These are phyloP conservation scores for Tolypocladium endophyticum DNA, from an alignment of 2,329 filamentous ascomycete species.

Conservation along the genomic window DNA sequence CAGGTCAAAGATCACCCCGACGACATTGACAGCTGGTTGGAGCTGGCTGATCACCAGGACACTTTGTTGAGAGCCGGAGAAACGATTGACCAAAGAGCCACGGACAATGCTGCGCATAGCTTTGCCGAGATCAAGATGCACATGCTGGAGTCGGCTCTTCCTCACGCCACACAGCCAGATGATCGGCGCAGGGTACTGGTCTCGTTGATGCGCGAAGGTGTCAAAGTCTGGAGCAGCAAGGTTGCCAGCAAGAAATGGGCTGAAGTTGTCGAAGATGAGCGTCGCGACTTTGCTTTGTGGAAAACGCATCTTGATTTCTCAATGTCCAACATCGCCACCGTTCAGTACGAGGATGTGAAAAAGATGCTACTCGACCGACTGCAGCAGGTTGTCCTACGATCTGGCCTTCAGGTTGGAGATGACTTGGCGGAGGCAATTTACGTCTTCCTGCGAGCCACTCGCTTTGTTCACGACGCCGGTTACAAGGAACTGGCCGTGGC, in stretches of 20 bases:
- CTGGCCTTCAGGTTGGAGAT: background rate
- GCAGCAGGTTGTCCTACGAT: constrained; percentile 6
- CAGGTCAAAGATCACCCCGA: constrained; percentile 54
- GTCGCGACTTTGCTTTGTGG: constrained; percentile 52
- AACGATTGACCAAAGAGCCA: constrained; percentile 30
- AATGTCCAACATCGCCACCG: constrained; percentile 56
- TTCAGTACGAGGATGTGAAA: constrained; percentile 58
- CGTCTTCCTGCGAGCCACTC: constrained; percentile 62
- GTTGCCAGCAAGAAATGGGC: constrained; percentile 56
- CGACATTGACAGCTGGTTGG: constrained; percentile 64
- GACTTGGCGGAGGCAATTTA: constrained; percentile 39
- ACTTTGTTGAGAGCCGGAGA: constrained; percentile 44
- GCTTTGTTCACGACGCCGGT: constrained; percentile 65
- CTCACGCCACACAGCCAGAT: constrained; percentile 33
- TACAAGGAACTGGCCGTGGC: constrained; percentile 68
- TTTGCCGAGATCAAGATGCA: constrained; percentile 71
- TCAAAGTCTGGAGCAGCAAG: constrained; percentile 60
- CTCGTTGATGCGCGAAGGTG: constrained; percentile 62
- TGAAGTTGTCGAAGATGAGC: constrained; percentile 22
- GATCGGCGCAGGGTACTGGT: constrained; percentile 52
- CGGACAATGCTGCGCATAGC: constrained; percentile 52
- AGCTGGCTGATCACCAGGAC: constrained; percentile 71
- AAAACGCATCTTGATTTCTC: constrained; percentile 60
- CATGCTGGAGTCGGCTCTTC: constrained; percentile 68
- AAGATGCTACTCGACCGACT: constrained; percentile 46